A percentile compares a stretch with the other conserved stretches of the same genome.
These are phyloP conservation scores for Paramecium octaurelia DNA, from an alignment of 73 alveolate species.

Conservation along the genomic window DNA sequence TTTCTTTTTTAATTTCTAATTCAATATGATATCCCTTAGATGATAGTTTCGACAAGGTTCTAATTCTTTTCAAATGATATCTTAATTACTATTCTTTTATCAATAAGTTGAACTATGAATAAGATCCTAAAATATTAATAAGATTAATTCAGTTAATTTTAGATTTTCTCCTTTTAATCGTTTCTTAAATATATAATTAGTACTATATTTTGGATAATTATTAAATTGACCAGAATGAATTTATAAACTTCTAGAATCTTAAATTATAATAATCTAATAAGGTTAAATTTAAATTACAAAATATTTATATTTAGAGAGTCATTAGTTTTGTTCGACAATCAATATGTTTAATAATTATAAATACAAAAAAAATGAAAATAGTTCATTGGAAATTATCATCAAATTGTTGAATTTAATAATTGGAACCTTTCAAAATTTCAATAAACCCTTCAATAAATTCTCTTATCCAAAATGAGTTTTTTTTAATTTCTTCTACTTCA, in stretches of 20 bases:
- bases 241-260: too few species aligned
- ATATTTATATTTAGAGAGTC: not conserved
- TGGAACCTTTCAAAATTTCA: not conserved
- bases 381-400: not conserved
- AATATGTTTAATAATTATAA: not conserved
- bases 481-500: not conserved
- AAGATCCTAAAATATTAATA: not conserved
- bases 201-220: too few species aligned
- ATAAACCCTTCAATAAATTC: not conserved
- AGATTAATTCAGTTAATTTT: not conserved
- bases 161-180: too few species aligned
- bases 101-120: not conserved
- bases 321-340: too few species aligned
- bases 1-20: not conserved
- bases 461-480: not conserved
- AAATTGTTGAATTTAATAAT: not conserved
- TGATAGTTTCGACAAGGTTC: not conserved
- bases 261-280: too few species aligned
- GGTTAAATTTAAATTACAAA: too few species aligned
- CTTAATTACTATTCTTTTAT: too few species aligned
- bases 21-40: not conserved
- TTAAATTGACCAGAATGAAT: too few species aligned
- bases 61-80: not conserved
- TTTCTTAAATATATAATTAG: too few species aligned
- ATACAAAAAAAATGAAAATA: too few species aligned